These are phyloP conservation scores for Antarctomyces pellizariae DNA, from an alignment of 495 filamentous ascomycete species.

Conservation along the genomic window DNA sequence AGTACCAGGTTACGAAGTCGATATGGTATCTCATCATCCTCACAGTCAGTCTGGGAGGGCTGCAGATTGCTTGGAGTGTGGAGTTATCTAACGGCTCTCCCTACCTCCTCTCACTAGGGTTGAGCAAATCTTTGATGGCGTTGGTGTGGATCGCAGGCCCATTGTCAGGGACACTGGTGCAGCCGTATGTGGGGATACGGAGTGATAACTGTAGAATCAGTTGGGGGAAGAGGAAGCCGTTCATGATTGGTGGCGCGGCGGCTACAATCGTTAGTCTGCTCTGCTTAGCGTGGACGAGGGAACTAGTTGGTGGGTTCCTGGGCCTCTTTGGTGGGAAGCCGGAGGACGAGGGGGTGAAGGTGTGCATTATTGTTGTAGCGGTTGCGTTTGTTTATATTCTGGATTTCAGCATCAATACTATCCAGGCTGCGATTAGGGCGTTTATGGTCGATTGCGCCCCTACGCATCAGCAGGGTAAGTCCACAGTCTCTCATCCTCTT, in stretches of 20 bases:
- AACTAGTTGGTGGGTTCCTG: slow-evolving; percentile 47
- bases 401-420: slow-evolving; percentile 84
- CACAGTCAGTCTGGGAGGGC: slow-evolving; percentile 60
- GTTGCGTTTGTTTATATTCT: slow-evolving; percentile 64
- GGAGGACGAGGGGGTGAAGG: slow-evolving; percentile 33
- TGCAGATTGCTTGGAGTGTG: slow-evolving; percentile 89
- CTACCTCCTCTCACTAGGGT: slow-evolving; percentile 45
- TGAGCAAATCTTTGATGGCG: slow-evolving; percentile 84
- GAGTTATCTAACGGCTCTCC: slow-evolving; percentile 70
- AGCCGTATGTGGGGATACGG: slow-evolving; percentile 82
- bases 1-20: slow-evolving; percentile 41
- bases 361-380: slow-evolving; percentile 40
- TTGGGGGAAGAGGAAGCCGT: slow-evolving; percentile 74
- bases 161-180: slow-evolving; percentile 63
- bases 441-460: slow-evolving; percentile 83
- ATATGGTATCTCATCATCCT: slow-evolving; percentile 62
- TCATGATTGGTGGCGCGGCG: slow-evolving; percentile 54
- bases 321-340: slow-evolving; percentile 45
- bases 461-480: slow-evolving; percentile 60
- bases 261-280: slow-evolving; percentile 55
- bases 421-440: slow-evolving; percentile 70
- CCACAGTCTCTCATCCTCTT: slow-evolving; percentile 5
- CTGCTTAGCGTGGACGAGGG: slow-evolving; percentile 58
- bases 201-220: slow-evolving; percentile 63
- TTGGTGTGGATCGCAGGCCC: slow-evolving; percentile 89